Conservation (phyloP, 495 filamentous ascomycete species). For the Immersiella caudata region DNA sequence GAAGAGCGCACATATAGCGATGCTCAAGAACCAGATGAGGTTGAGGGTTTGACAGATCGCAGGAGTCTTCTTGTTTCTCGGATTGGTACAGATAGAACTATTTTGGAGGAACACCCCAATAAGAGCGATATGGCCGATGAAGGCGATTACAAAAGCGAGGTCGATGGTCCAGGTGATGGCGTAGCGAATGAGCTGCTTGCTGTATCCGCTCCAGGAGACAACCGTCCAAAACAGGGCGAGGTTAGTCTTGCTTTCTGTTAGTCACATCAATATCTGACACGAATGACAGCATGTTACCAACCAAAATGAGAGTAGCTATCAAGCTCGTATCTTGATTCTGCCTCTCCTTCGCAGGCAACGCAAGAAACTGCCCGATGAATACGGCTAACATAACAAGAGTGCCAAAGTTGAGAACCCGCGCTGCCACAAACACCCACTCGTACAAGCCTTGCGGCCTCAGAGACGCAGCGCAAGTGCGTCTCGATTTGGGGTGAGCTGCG, state of each 20-base stretch:
- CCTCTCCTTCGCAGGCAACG: slow-evolving; percentile 16
- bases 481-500: neutral
- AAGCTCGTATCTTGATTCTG: slow-evolving; percentile 46
- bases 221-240: slow-evolving; percentile 76
- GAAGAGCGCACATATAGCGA: neutral
- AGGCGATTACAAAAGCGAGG: slow-evolving; percentile 66
- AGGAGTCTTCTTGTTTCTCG: neutral
- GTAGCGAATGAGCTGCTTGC: slow-evolving; percentile 73
- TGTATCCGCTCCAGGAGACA: slow-evolving; percentile 75
- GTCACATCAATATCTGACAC: slow-evolving; percentile 21
- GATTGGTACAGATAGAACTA: neutral
- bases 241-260: slow-evolving; percentile 57
- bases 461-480: neutral
- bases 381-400: neutral
- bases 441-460: neutral
- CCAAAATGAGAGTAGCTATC: slow-evolving; percentile 74
- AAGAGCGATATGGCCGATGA: slow-evolving; percentile 69
- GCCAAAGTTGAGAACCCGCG: neutral
- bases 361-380: slow-evolving; percentile 1
- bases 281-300: neutral
- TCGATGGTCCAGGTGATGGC: slow-evolving; percentile 68
- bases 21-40: neutral
- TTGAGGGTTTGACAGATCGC: neutral
- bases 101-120: slow-evolving; percentile 45
- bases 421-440: neutral